phyloP scores from a whole-genome alignment of 352 stramenopile species.

The Pythium dissotocum region DNA sequence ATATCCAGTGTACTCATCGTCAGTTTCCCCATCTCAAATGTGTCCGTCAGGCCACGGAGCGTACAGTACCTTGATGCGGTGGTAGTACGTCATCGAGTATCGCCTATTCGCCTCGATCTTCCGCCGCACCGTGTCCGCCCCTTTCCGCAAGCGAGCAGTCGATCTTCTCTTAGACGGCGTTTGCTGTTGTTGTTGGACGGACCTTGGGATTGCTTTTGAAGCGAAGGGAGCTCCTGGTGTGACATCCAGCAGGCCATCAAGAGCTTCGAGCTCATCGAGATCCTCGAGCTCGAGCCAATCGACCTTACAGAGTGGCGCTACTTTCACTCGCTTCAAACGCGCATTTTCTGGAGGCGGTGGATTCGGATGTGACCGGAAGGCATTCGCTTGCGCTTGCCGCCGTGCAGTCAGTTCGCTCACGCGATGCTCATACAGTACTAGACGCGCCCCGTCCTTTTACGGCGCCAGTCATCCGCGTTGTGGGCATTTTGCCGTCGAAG shows the following conservation, averaged over 20 bases:
- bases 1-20: not conserved
- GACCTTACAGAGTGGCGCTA: not conserved
- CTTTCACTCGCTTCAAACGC: not conserved
- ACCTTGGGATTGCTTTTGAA: not conserved
- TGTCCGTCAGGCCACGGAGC: too few species aligned
- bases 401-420: not conserved
- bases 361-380: not conserved
- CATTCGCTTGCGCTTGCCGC: not conserved
- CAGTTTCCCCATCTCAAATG: not conserved
- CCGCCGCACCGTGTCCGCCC: not conserved
- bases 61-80: not conserved
- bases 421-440: not conserved
- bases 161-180: not conserved
- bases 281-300: not conserved
- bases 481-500: not conserved
- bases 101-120: not conserved
- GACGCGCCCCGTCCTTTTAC: not conserved
- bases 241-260: not conserved
- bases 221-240: not conserved
- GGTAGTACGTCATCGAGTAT: not conserved
- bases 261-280: not conserved
- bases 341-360: not conserved
- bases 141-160: not conserved
- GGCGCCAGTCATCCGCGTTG: not conserved
- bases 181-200: not conserved